Evolutionary conservation across 805 yeast species (phyloP).

Genomic region (Starmerella davenportii): DNA sequence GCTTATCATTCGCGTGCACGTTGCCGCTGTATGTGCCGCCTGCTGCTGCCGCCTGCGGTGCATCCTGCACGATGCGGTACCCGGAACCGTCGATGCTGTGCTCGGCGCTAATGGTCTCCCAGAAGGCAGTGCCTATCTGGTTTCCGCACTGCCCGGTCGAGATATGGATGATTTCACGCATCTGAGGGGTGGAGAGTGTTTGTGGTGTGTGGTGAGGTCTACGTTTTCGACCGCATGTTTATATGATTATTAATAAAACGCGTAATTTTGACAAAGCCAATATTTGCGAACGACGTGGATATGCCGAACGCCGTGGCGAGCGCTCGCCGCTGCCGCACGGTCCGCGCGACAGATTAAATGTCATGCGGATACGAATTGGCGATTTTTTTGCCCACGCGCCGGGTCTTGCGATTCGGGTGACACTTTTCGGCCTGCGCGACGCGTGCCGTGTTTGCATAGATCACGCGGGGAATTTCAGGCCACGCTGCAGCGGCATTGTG

Average conservation of each 20-base stretch:
- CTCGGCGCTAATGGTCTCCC: constrained; percentile 27
- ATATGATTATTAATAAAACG: not conserved
- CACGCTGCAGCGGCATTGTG: no score
- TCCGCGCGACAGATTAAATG: no score
- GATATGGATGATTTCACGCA: constrained; percentile 49
- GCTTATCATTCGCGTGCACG: constrained; percentile 27
- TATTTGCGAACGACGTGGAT: no score
- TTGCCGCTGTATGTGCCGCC: constrained; percentile 3
- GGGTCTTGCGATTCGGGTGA: no score
- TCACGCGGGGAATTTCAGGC: no score
- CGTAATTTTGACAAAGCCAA: not conserved
- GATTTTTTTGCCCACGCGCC: no score
- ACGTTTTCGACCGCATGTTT: constrained; percentile 2
- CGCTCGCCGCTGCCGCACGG: no score
- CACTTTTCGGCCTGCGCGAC: no score
- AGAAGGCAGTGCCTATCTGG: constrained; percentile 47
- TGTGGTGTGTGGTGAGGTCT: constrained; percentile 2
- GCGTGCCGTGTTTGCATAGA: no score
- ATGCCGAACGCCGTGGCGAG: no score
- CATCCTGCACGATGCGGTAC: constrained; percentile 16
- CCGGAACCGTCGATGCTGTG: constrained; percentile 27
- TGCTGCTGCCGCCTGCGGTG: constrained; percentile 1
- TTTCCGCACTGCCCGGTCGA: constrained; percentile 98
- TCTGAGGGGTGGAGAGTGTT: constrained; percentile 18
- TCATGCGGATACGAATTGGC: no score